phyloP scores from a whole-genome alignment of 2,329 filamentous ascomycete species.

The Peltaster fructicola region DNA sequence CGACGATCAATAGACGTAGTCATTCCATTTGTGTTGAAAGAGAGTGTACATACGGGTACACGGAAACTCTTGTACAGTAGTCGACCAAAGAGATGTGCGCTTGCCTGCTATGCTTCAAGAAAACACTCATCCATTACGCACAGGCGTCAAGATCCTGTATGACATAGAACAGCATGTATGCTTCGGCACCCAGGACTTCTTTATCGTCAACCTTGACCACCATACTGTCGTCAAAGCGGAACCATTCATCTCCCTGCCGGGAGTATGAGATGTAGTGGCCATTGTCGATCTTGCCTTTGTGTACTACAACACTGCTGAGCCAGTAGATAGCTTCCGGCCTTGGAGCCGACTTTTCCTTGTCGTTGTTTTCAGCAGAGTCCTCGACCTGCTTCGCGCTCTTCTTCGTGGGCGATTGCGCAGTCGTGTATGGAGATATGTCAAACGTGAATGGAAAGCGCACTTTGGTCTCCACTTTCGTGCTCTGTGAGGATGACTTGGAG shows the following conservation, averaged over 20 bases:
- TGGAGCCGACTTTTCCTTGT: conserved; percentile 4
- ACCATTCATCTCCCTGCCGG: conserved; percentile 73
- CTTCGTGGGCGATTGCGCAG: conserved; percentile 5
- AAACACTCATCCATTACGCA: too few relatives aligned
- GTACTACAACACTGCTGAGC: conserved; percentile 75
- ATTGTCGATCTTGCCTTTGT: conserved; percentile 82
- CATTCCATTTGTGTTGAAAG: conserved; percentile 1
- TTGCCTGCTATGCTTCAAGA: not conserved
- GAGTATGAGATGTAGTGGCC: conserved; percentile 89
- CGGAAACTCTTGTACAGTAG: not conserved
- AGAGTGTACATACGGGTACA: too few relatives aligned
- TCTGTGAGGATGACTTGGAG: conserved; percentile 44
- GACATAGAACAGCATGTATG: conserved; percentile 75
- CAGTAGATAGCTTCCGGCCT: conserved; percentile 56
- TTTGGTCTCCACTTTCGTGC: conserved; percentile 71
- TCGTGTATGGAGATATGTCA: conserved; percentile 78
- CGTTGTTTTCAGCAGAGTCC: conserved; percentile 5
- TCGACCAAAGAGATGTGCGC: not conserved
- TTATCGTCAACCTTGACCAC: conserved; percentile 70
- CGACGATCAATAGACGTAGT: conserved; percentile 52
- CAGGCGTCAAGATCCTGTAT: conserved; percentile 9
- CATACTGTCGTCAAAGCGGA: conserved; percentile 87
- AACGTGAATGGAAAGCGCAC: conserved; percentile 74
- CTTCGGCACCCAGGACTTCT: conserved; percentile 70
- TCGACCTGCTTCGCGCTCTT: conserved; percentile 6